Percentiles rank a stretch among this genome's conserved stretches.
phyloP scores from a whole-genome alignment of 2,329 filamentous ascomycete genomes.

The Zymoseptoria pseudotritici region DNA sequence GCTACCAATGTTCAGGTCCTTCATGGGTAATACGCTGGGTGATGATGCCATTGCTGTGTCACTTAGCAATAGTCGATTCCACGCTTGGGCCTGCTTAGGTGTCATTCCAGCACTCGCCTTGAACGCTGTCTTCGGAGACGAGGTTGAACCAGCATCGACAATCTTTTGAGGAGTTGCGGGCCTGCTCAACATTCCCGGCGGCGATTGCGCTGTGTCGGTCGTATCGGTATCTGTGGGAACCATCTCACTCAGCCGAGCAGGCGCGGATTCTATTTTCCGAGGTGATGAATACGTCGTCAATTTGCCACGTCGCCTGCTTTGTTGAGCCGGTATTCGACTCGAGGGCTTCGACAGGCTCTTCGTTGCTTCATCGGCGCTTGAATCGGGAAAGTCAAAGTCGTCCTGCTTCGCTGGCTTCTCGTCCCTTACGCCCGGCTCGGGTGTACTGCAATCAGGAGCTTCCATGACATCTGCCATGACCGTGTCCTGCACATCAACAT shows the following conservation, averaged over 20 bases:
- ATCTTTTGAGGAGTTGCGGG: conserved; percentile 16
- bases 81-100: conserved; percentile 27
- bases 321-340: neutral
- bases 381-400: conserved; percentile 18
- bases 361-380: conserved; percentile 10
- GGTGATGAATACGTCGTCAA: conserved; percentile 12
- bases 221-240: conserved; percentile 14
- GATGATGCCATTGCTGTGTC: conserved; percentile 15
- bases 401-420: neutral
- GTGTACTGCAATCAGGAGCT: neutral
- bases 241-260: conserved; percentile 26
- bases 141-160: conserved; percentile 3
- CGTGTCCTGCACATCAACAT: conserved; percentile 3
- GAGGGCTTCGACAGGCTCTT: neutral
- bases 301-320: conserved; percentile 9
- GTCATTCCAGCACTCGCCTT: conserved; percentile 16
- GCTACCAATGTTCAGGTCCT: conserved; percentile 17
- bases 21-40: conserved; percentile 20
- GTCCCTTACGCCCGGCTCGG: neutral
- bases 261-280: conserved; percentile 23
- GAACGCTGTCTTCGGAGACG: conserved; percentile 11
- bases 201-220: conserved; percentile 14
- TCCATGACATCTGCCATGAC: conserved; percentile 8
- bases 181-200: conserved; percentile 10
- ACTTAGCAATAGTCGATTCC: conserved; percentile 22